Conservation (phyloP, 371 early-diverging fungal species). For the Cladochytrium tenue region DNA sequence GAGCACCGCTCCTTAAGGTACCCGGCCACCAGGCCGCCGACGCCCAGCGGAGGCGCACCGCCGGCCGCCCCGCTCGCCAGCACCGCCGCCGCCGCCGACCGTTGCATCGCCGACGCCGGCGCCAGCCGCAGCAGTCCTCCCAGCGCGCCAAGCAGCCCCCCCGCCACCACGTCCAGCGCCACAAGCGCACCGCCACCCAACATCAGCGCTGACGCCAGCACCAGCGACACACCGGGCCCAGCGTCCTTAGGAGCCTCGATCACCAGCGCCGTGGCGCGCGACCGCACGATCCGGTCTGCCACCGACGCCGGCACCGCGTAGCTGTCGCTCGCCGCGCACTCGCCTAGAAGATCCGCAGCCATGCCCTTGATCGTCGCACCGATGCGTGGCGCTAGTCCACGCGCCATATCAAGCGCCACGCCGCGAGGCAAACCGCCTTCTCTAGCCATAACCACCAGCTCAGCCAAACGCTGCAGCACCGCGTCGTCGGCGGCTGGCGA, state of each 20-base stretch:
- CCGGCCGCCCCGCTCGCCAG: not conserved
- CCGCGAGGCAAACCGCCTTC: not conserved
- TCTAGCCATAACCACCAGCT: not conserved
- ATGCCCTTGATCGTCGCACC: not conserved
- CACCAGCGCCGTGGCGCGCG: not conserved
- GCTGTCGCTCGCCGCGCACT: not conserved
- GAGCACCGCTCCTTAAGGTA: not conserved
- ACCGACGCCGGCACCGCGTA: not conserved
- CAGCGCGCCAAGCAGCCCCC: no score
- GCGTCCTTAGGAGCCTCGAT: not conserved
- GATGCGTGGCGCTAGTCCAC: not conserved
- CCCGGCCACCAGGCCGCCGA: not conserved
- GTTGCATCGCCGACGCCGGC: no score
- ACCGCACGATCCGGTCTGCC: not conserved
- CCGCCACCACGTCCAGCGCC: no score
- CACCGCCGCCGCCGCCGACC: no score
- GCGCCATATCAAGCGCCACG: not conserved
- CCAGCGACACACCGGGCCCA: not conserved
- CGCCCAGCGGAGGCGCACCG: not conserved
- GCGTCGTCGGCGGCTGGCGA: not conserved
- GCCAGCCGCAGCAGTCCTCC: no score
- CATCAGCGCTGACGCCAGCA: not conserved
- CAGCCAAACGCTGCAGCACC: not conserved
- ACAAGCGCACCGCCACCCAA: not conserved
- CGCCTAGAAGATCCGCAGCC: not conserved